A percentile compares a stretch with the other conserved stretches of the same genome.
phyloP scores from a whole-genome alignment of 345 rosid species.

The Excoecaria cochinchinensis region DNA sequence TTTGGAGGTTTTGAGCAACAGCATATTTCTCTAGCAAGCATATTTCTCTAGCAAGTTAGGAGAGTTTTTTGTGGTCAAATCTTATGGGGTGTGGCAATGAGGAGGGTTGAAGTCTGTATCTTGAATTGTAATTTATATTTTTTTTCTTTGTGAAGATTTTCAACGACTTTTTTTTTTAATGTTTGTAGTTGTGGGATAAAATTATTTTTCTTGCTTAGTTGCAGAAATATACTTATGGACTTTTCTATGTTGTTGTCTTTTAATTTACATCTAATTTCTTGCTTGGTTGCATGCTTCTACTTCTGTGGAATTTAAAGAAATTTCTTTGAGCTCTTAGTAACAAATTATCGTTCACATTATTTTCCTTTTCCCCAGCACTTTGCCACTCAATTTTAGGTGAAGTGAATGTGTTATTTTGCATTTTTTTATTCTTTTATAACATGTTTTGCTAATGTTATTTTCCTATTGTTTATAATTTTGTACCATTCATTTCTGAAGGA shows the following conservation, averaged over 20 bases:
- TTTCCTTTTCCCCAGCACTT: background rate
- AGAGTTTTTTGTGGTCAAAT: background rate
- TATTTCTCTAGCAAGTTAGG: background rate
- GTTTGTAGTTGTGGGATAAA: background rate
- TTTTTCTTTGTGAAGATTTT: background rate
- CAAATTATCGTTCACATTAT: background rate
- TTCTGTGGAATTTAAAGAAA: background rate
- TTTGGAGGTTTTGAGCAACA: background rate
- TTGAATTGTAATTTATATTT: background rate
- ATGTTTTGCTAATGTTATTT: background rate
- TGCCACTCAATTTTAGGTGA: background rate
- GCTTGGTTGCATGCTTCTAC: background rate
- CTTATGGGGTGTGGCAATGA: background rate
- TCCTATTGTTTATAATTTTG: background rate
- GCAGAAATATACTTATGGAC: background rate
- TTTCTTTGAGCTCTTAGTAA: background rate
- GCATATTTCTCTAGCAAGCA: background rate
- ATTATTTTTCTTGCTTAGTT: background rate
- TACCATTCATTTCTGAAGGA: constrained; percentile 46
- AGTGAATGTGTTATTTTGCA: background rate
- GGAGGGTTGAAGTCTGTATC: background rate
- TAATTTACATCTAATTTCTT: background rate
- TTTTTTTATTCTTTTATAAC: background rate
- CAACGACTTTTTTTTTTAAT: background rate
- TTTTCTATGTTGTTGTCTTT: background rate